Base-by-base conservation (phyloP, 2,329 filamentous ascomycete genomes). In the Arachnomyces sp. region DNA sequence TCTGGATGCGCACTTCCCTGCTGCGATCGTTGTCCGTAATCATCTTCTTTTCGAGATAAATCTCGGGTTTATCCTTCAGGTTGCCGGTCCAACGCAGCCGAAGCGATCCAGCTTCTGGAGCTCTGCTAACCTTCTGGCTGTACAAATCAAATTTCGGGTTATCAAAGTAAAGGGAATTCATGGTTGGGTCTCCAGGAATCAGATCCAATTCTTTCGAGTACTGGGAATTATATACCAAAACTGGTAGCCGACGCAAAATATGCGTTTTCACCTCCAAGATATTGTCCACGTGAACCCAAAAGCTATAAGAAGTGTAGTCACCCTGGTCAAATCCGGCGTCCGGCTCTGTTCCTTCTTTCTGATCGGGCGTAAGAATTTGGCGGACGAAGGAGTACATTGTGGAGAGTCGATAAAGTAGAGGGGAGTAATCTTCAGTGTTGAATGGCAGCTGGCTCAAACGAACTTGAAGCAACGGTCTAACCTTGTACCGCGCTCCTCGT, bases 221-320 rank as follows among this genome's bases (percentile, higher is more conserved):
- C 11, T 31, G 55, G 52, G 89, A 83, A 59, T 92, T 95, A 66
- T 95, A 98, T 15, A 98, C 82, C 12, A 98, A 80, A 21, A 93
- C 80, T 1, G 92, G 92, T 15, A 98, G 75, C 43, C 86, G 86
- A 46, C 92, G 86, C 25, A 96, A 77, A 46, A 98, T 93, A 55
- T 87, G 81, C 4, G 92, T 96, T 74, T 96, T 95, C 60, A 96
- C 87, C 68, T 98, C 92, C 51, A 96, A 79, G 18, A 96, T 72
- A 65, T 98, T 96, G 55, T 98, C 92, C 25, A 80, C 77, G 61
- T 98, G 92, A 4, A 98, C 83, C 92, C 92, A 98, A 69, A 95
- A 95, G 65, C 95, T 95, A 66, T 90, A 80, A 3, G 88, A 87
- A 14, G 78, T 86, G 60, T 93, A 95, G 43, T 74, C 74, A 61